Percentiles rank a stretch among this genome's conserved stretches.
phyloP scores from a whole-genome alignment of 116 monocot species.

The Dioscorea cayenensis region DNA sequence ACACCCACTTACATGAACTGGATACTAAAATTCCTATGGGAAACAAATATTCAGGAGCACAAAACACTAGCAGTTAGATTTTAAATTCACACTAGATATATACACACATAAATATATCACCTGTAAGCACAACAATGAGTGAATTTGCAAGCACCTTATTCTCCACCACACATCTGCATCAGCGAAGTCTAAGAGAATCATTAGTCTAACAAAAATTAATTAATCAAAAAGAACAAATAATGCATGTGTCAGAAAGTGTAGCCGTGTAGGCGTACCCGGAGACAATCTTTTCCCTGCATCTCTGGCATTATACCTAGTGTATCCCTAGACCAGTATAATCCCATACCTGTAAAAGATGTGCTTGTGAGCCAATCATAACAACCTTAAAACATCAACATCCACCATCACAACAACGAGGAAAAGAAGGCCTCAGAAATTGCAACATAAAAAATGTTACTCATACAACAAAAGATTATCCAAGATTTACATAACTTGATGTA shows the following conservation, averaged over 20 bases:
- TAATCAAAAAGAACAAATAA: too few relatives aligned
- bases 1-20: too few relatives aligned
- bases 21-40: background rate
- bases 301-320: slow-evolving; percentile 88
- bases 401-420: too few relatives aligned
- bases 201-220: background rate
- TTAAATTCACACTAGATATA: background rate
- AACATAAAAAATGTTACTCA: too few relatives aligned
- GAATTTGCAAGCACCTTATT: slow-evolving; percentile 90
- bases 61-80: background rate
- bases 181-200: slow-evolving; percentile 6
- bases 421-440: too few relatives aligned
- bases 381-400: too few relatives aligned
- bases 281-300: slow-evolving; percentile 82
- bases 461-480: too few relatives aligned
- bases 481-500: too few relatives aligned
- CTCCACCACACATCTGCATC: slow-evolving; percentile 91
- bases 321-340: slow-evolving; percentile 97
- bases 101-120: slow-evolving; percentile 19
- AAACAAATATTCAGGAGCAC: background rate
- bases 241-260: background rate
- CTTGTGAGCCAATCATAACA: too few relatives aligned
- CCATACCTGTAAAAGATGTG: slow-evolving; percentile 63
- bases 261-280: slow-evolving; percentile 67
- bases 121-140: slow-evolving; percentile 72